phyloP scores from a whole-genome alignment of 306 rosid species.

The Prunus salicina region DNA sequence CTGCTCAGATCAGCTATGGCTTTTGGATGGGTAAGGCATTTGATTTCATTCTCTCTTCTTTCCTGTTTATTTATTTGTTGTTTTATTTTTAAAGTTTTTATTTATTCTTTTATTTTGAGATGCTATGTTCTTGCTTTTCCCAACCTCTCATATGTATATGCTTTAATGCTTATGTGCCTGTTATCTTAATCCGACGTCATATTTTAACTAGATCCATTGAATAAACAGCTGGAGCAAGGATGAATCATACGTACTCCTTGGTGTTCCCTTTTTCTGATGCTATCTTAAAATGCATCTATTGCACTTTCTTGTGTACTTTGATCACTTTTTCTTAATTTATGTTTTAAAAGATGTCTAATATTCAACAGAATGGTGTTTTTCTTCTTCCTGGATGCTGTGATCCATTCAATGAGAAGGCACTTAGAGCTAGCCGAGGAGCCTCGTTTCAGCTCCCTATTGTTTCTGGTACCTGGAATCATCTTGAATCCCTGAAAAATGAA shows the following conservation, averaged over 20 bases:
- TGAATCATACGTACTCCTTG: not conserved
- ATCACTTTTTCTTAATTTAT: not conserved
- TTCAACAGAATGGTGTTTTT: constrained; percentile 70
- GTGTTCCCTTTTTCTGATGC: not conserved
- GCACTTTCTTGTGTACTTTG: not conserved
- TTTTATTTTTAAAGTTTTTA: not conserved
- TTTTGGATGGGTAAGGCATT: constrained; percentile 77
- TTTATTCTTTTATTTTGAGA: not conserved
- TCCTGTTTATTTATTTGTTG: not conserved
- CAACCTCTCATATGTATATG: not conserved
- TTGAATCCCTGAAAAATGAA: constrained; percentile 45
- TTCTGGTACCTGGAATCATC: constrained; percentile 73
- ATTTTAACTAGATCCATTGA: not conserved
- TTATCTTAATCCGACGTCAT: not conserved
- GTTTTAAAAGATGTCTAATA: constrained; percentile 13
- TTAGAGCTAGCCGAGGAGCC: constrained; percentile 96
- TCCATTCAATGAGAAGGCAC: constrained; percentile 89
- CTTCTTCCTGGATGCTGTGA: constrained; percentile 96
- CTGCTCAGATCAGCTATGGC: constrained; percentile 86
- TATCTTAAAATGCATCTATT: not conserved
- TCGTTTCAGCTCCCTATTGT: constrained; percentile 84
- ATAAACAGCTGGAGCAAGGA: not conserved
- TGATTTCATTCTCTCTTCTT: constrained; percentile 15
- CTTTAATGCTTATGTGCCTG: not conserved
- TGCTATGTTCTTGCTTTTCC: not conserved